These are phyloP conservation scores for Globisporangium alternatum DNA, from an alignment of 352 stramenopile species.

Conservation along the genomic window DNA sequence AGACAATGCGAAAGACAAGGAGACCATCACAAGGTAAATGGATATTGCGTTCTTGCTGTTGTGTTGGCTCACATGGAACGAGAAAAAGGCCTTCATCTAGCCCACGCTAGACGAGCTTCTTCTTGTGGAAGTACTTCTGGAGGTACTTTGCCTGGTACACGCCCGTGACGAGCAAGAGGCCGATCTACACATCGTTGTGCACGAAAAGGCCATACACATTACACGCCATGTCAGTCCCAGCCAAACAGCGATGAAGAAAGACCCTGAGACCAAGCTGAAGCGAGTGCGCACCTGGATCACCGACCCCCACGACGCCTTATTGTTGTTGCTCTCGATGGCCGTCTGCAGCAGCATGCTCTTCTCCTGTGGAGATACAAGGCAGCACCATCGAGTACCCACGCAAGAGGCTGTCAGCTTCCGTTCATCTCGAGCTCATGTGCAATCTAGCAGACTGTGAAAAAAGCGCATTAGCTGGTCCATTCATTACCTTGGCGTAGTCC, in stretches of 20 bases:
- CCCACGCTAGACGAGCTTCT: slow-evolving; percentile 70
- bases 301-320: slow-evolving; percentile 76
- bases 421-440: neutral
- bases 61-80: neutral
- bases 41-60: neutral
- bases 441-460: neutral
- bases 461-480: neutral
- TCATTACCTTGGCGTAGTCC: slow-evolving; percentile 76
- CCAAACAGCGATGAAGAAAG: neutral
- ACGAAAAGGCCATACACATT: neutral
- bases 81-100: neutral
- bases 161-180: slow-evolving; percentile 58
- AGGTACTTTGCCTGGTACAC: slow-evolving; percentile 83
- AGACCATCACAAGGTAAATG: neutral
- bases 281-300: slow-evolving; percentile 53
- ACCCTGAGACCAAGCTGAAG: neutral
- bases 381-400: neutral
- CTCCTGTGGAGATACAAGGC: slow-evolving; percentile 26
- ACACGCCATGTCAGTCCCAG: neutral
- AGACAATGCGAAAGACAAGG: neutral
- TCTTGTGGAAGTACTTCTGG: slow-evolving; percentile 80
- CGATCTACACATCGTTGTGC: slow-evolving; percentile 35
- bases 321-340: slow-evolving; percentile 78
- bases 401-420: neutral
- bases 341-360: slow-evolving; percentile 71